Percentiles rank a stretch among this genome's conserved stretches.
Conservation (phyloP, 371 early-diverging fungal species). For the Catenaria anguillulae region DNA sequence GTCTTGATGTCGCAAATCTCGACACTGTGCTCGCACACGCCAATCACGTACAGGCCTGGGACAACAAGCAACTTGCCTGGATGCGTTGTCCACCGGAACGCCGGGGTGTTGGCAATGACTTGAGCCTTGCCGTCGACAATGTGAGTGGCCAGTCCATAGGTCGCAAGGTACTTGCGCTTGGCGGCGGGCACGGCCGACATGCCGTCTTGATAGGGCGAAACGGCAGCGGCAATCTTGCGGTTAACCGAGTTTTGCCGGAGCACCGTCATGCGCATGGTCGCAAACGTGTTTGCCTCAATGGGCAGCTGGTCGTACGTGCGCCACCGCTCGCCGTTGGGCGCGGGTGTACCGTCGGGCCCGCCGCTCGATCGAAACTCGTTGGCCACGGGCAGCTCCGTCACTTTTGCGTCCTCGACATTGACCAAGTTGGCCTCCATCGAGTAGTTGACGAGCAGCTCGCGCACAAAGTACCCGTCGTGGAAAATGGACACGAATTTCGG, state of each 20-base stretch:
- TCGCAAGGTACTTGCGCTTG: constrained; percentile 34
- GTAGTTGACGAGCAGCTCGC: constrained; percentile 35
- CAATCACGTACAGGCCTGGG: constrained; percentile 27
- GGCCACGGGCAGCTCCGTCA: constrained; percentile 28
- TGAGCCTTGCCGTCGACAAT: constrained; percentile 30
- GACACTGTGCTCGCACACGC: constrained; percentile 21
- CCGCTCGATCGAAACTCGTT: constrained; percentile 21
- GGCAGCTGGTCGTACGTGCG: constrained; percentile 35
- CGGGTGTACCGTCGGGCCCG: constrained; percentile 9
- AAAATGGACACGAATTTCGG: constrained; percentile 32
- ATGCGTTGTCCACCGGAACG: constrained; percentile 25
- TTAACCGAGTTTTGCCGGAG: constrained; percentile 20
- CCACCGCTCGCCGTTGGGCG: constrained; percentile 20
- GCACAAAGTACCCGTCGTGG: constrained; percentile 33
- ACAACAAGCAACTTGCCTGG: constrained; percentile 26
- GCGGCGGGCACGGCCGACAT: constrained; percentile 10
- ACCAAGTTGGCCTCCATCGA: constrained; percentile 31
- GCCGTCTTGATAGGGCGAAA: constrained; percentile 7
- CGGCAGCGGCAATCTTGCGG: constrained; percentile 30
- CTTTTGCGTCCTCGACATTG: constrained; percentile 26
- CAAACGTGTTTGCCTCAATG: constrained; percentile 23
- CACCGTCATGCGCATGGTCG: constrained; percentile 18
- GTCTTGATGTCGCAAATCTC: constrained; percentile 35
- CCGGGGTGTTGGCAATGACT: constrained; percentile 18
- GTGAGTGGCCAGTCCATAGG: constrained; percentile 27